These are phyloP conservation scores for Exophiala sideris DNA, from an alignment of 2,329 filamentous ascomycete species.

Conservation along the genomic window DNA sequence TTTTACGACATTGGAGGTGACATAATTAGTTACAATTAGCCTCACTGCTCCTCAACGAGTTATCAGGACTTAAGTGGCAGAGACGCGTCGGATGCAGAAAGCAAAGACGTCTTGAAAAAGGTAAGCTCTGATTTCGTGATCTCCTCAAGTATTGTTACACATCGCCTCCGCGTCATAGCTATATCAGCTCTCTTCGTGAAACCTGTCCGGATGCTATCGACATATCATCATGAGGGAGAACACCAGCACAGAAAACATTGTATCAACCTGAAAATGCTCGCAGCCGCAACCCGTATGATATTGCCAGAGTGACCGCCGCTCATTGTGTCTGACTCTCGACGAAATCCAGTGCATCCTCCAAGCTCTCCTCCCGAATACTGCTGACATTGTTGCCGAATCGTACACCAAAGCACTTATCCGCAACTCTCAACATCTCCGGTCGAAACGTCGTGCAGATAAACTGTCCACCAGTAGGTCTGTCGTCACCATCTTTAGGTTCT, in stretches of 20 bases:
- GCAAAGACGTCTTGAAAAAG: too few relatives aligned
- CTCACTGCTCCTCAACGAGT: too few relatives aligned
- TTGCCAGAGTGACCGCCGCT: background rate
- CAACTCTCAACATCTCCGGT: constrained; percentile 91
- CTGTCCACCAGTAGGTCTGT: constrained; percentile 52
- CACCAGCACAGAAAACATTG: background rate
- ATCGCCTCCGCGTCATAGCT: too few relatives aligned
- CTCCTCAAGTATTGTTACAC: too few relatives aligned
- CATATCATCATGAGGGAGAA: background rate
- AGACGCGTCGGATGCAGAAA: too few relatives aligned
- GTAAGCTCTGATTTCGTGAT: too few relatives aligned
- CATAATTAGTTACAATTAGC: too few relatives aligned
- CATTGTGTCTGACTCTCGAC: constrained; percentile 72
- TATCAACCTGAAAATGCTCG: background rate
- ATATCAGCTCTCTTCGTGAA: too few relatives aligned
- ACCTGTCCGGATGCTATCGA: background rate
- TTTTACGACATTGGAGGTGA: too few relatives aligned
- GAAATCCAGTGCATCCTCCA: constrained; percentile 85
- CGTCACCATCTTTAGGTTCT: constrained; percentile 43
- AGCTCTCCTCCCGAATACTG: constrained; percentile 83
- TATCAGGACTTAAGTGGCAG: too few relatives aligned
- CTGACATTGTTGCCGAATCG: constrained; percentile 89
- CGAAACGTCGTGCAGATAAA: constrained; percentile 99
- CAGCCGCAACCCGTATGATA: background rate
- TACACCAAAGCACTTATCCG: constrained; percentile 97